Percentiles rank a stretch among this genome's conserved stretches.
phyloP scores from a whole-genome alignment of 208 protist genomes.

The Naegleria fowleri region DNA sequence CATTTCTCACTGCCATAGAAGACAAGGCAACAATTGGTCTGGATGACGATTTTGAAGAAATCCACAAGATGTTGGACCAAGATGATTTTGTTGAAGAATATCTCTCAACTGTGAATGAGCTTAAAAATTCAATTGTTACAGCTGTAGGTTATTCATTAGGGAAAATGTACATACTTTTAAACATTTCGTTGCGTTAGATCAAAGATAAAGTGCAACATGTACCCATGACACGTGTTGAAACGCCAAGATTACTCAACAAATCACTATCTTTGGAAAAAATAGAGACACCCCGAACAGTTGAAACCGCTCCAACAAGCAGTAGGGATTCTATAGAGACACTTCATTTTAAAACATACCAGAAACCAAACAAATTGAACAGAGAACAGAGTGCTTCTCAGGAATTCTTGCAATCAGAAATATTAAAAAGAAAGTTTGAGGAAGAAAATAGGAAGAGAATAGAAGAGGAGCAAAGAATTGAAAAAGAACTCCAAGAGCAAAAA shows the following conservation, averaged over 20 bases:
- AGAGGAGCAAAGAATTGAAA: constrained; percentile 18
- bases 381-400: background rate
- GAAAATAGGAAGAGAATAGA: constrained; percentile 25
- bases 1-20: background rate
- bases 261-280: too few relatives aligned
- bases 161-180: too few relatives aligned
- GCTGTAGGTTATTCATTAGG: background rate
- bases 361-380: background rate
- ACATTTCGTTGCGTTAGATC: background rate
- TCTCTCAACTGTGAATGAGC: background rate
- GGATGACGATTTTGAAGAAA: background rate
- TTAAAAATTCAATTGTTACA: background rate
- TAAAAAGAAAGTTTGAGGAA: constrained; percentile 32
- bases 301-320: background rate
- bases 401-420: background rate
- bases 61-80: background rate
- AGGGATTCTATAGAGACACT: background rate
- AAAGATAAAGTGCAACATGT: background rate
- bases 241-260: too few relatives aligned
- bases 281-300: too few relatives aligned
- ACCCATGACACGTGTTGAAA: background rate
- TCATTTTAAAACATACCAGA: background rate
- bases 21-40: background rate
- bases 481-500: constrained; percentile 23
- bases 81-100: background rate